A percentile compares a stretch with the other conserved stretches of the same genome.
Evolutionary conservation across 2,329 filamentous ascomycete genomes (phyloP).

Genomic region (Capronia americana): DNA sequence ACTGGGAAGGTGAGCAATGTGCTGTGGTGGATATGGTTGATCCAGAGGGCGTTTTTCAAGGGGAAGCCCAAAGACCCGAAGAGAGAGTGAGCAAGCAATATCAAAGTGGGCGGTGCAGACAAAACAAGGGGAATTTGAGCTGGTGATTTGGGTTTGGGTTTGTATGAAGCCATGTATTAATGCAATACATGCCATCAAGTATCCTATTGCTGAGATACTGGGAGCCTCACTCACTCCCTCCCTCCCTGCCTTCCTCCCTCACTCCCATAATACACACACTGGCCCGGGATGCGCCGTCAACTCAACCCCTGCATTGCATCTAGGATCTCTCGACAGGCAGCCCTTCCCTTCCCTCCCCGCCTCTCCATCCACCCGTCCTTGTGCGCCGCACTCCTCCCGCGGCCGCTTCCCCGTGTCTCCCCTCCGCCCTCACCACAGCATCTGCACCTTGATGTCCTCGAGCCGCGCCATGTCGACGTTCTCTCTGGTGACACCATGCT

Average conservation of each 20-base stretch:
- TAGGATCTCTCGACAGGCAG: background rate
- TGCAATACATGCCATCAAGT: background rate
- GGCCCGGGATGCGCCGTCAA: background rate
- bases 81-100: background rate
- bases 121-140: background rate
- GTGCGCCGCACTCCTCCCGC: background rate
- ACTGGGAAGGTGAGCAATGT: slow-evolving; percentile 25
- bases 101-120: background rate
- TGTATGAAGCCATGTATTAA: background rate
- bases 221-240: background rate
- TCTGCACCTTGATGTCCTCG: background rate
- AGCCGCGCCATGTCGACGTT: background rate
- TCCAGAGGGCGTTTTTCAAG: slow-evolving; percentile 7
- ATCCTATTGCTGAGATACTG: background rate
- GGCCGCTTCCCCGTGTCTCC: background rate
- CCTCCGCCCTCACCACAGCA: background rate
- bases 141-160: background rate
- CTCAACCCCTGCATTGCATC: background rate
- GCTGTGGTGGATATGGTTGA: slow-evolving; percentile 29
- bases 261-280: background rate
- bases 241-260: background rate
- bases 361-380: background rate
- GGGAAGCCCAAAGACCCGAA: background rate
- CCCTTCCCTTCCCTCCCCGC: background rate
- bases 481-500: background rate